A percentile compares a stretch with the other conserved stretches of the same genome.
phyloP scores from a whole-genome alignment of 2,329 filamentous ascomycete species.

The Pyrenophora teres region DNA sequence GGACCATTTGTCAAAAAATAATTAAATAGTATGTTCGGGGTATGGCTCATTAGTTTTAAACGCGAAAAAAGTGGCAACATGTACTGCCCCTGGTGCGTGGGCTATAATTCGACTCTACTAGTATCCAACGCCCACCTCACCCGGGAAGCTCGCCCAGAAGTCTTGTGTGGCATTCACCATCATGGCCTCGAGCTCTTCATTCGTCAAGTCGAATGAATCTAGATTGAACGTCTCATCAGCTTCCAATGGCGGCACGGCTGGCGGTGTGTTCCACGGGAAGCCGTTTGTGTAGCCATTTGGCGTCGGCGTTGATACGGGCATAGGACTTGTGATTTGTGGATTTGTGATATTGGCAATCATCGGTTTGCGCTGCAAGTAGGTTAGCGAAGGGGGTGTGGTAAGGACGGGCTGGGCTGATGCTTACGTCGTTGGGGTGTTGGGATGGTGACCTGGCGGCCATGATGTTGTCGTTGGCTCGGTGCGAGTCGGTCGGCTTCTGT shows the following conservation, averaged over 20 bases:
- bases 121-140: slow-evolving; percentile 45
- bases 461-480: slow-evolving; percentile 18
- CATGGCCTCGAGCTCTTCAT: slow-evolving; percentile 46
- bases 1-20: no score
- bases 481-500: slow-evolving; percentile 38
- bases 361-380: slow-evolving; percentile 9
- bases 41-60: no score
- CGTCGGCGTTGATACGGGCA: slow-evolving; percentile 27
- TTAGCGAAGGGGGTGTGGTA: not conserved
- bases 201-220: slow-evolving; percentile 40
- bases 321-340: slow-evolving; percentile 21
- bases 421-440: slow-evolving; percentile 8
- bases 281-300: slow-evolving; percentile 28
- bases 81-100: no score
- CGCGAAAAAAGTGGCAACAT: no score
- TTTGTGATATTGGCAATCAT: slow-evolving; percentile 13
- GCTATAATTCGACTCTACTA: not conserved
- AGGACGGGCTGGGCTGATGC: not conserved
- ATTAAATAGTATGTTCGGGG: no score
- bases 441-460: slow-evolving; percentile 13
- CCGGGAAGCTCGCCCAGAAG: slow-evolving; percentile 48
- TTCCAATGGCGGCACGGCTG: slow-evolving; percentile 34
- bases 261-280: slow-evolving; percentile 30
- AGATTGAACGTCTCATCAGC: slow-evolving; percentile 41
- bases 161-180: slow-evolving; percentile 48